A percentile compares a stretch with the other conserved stretches of the same genome.
These are phyloP conservation scores for Skeletonema potamos DNA, from an alignment of 108 stramenopile genomes.

Conservation along the genomic window DNA sequence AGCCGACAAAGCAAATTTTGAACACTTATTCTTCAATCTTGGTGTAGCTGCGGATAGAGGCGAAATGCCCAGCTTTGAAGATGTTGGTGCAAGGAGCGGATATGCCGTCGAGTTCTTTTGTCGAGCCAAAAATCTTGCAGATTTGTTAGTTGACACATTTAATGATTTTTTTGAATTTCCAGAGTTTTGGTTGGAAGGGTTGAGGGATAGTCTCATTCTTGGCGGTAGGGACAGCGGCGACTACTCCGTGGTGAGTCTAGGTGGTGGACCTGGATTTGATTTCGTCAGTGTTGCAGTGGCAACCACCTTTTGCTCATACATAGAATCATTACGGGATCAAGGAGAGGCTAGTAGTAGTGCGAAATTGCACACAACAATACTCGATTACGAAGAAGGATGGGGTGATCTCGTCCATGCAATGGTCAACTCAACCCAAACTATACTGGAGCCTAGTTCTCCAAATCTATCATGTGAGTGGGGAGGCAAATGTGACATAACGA, in stretches of 20 bases:
- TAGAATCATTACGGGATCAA: neutral
- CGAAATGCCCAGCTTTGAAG: constrained; percentile 49
- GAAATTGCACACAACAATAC: constrained; percentile 35
- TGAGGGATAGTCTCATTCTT: constrained; percentile 8
- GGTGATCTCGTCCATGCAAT: constrained; percentile 46
- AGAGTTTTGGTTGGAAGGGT: constrained; percentile 25
- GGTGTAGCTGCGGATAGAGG: constrained; percentile 55
- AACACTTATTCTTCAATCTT: constrained; percentile 33
- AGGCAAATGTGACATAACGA: constrained; percentile 65
- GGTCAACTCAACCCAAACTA: constrained; percentile 30
- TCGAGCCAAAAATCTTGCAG: constrained; percentile 44
- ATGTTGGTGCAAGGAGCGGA: constrained; percentile 52
- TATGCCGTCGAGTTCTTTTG: constrained; percentile 63
- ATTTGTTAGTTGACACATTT: constrained; percentile 35
- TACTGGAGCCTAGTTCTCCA: constrained; percentile 5
- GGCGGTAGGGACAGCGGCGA: neutral
- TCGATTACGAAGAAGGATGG: constrained; percentile 76
- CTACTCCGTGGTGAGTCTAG: constrained; percentile 36
- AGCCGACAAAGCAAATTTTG: constrained; percentile 23
- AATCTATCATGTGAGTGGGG: constrained; percentile 43
- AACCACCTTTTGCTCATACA: constrained; percentile 27
- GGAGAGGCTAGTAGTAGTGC: neutral
- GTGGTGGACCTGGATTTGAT: constrained; percentile 75
- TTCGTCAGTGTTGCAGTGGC: constrained; percentile 49
- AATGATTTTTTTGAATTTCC: constrained; percentile 10